phyloP scores from a whole-genome alignment of 2,329 filamentous ascomycete genomes.

The Tolypocladium tropicale region DNA sequence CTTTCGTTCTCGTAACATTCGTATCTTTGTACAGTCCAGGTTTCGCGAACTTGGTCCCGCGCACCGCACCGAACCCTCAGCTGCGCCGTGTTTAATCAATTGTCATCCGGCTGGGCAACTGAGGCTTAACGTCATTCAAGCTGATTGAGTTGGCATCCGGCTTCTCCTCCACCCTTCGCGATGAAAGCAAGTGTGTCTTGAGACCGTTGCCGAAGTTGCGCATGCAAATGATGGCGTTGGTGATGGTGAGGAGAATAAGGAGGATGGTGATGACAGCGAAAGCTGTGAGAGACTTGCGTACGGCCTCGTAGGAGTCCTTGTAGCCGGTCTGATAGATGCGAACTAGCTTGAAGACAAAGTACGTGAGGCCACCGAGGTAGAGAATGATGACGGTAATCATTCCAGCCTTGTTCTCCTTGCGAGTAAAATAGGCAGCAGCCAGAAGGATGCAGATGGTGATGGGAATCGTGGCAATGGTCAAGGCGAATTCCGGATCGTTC shows the following conservation, averaged over 20 bases:
- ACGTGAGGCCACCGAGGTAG: conserved; percentile 80
- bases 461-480: conserved; percentile 84
- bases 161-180: conserved; percentile 39
- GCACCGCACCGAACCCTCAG: background rate
- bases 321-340: conserved; percentile 74
- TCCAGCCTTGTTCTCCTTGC: conserved; percentile 68
- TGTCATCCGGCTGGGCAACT: conserved; percentile 47
- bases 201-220: conserved; percentile 83
- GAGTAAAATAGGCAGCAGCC: conserved; percentile 74
- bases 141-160: conserved; percentile 45
- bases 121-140: conserved; percentile 45
- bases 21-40: conserved; percentile 21
- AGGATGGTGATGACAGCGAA: conserved; percentile 91
- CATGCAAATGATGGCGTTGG: conserved; percentile 79
- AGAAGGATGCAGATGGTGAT: conserved; percentile 84
- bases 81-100: conserved; percentile 36
- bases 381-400: conserved; percentile 72
- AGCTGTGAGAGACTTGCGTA: conserved; percentile 76
- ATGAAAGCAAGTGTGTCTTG: conserved; percentile 69
- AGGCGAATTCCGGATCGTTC: conserved; percentile 63
- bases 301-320: conserved; percentile 57
- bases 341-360: conserved; percentile 97
- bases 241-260: conserved; percentile 79
- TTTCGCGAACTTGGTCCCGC: background rate
- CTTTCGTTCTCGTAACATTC: conserved; percentile 16